Base-by-base conservation (phyloP, 345 rosid species). In the Ceriops decandra region DNA sequence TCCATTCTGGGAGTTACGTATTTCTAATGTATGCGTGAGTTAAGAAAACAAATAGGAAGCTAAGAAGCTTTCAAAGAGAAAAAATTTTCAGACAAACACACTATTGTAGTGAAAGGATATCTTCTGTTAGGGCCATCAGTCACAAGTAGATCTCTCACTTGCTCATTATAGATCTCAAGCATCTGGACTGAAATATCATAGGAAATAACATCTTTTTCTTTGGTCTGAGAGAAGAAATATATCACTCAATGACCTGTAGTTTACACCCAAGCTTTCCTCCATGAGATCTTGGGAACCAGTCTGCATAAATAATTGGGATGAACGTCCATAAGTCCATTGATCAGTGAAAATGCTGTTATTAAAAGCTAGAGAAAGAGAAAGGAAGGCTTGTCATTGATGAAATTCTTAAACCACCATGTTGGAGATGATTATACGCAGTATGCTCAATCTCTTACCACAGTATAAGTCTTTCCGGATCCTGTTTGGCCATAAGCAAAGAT, bases 401-500 rank as follows among this genome's bases (percentile, higher is more conserved):
- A 21, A 5, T 64, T 11, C 19, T 27, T 26, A 10, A 72, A 66
- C 20, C 36, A 71, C 21, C 3, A 19, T 64, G 33, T 31, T 52
- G 24, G 24, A 20, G 22, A 19, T 36, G 30, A 53, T 21, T 27
- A 62, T 65, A 1, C 49, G 21, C 30, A 17, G 51, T 51, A 47
- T 67, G 27, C 24, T 56, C 59, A 56, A 21, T 56, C 16, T 67
- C 76, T 72, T 49, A 77, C 80, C 80, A 77, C 72, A 8, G 80
- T 77, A 53, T 26, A 72, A 28, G 80, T 72, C 46, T 77, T 77
- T 11, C 80, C 80, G 1, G 80, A 77, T 68, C 80, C 80, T 19
- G 80, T 77, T 64, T 77, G 80, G 20, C 80, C 80, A 52, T 77
- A 77, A 35, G 80, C 80, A 64, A 77, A 77, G 33, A 77, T 77